Base-by-base conservation (phyloP, 2,329 filamentous ascomycete genomes). In the Ophiobolus disseminans region DNA sequence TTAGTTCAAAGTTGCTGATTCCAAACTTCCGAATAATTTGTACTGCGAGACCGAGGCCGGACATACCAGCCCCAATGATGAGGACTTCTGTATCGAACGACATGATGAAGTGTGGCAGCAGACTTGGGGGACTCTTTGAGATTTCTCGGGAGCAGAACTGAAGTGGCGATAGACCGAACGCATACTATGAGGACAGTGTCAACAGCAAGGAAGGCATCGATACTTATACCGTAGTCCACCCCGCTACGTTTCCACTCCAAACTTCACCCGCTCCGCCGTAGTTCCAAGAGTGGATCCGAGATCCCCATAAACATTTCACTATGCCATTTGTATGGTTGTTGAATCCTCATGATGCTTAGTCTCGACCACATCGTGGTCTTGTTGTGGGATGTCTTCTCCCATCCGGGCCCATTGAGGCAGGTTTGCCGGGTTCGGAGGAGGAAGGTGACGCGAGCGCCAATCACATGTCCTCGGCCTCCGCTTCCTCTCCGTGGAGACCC, bases 51-150 rank as follows among this genome's bases (percentile, higher is more conserved):
- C 73, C 76, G 13, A 79, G 53, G 23, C 78, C 78, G 23, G 73
- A 76, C 66, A 76, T 73, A 51, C 78, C 78, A n/a, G 76, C 78
- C n/a, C 78, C 78, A 30, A 80, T 78, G 35, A 80, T 78, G 21
- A 80, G 69, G 45, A 80, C 73, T 56, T 80, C 76, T 2, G 72
- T 75, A 53, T 77, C 74, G 41, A 73, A 63, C 23, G 68, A 65
- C 68, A 74, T 66, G 14, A 36, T 48, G 41, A 25, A 11, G 26
- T 3, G n/a, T 42, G 20, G 4, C 14, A 30, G 14, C 19, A 9
- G 25, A 3, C 25, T 28, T 28, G 25, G n/a, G 3, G n/a, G 25
- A 28, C n/a, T n/a, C n/a, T n/a, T n/a, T n/a, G n/a, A n/a, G n/a
- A n/a, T n/a, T n/a, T n/a, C n/a, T n/a, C n/a, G n/a, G n/a, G n/a